Evolutionary conservation across 2,329 filamentous ascomycete genomes (phyloP), one percentile per base, ranked within the genome.

Genomic region (Pyrenochaeta sp.): DNA sequence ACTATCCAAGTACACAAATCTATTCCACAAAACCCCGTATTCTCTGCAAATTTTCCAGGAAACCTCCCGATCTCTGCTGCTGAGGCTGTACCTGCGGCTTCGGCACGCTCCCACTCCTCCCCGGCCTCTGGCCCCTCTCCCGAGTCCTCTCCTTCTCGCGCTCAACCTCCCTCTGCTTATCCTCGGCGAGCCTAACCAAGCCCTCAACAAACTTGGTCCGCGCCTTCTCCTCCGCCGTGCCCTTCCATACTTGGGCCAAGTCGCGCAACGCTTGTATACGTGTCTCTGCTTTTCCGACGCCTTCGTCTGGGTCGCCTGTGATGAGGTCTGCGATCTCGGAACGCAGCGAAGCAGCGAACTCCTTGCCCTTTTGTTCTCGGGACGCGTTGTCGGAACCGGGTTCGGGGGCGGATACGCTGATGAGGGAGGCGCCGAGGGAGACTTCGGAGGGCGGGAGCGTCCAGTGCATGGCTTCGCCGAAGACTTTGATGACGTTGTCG

Each of bases 391-490:
- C 81, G 44, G 73, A 80, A 13, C 85, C 86, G 0, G 85, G 81
- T 41, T 93, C 89, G 0, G 93, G 92, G 0, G 88, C 90, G 0
- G 92, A 96, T 9, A 96, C 90, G 5, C 90, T 95, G 32, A 96
- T 84, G 63, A 96, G 91, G 0, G 89, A 91, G 1, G 90, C 93
- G 31, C 87, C 83, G 43, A 95, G 83, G 0, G 89, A 93, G 9
- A 92, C 74, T 65, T 96, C 91, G 0, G 89, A 95, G 0, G 93
- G 92, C 1, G 93, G 90, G 35, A 96, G 84, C 1, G 90, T 88
- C 81, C 96, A 97, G 59, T 95, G 88, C 89, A 97, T 96, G 21
- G 94, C 93, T 60, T 95, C 88, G 27, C 92, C 93, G 69, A 99
- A 99, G 1, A 87, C 88, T 69, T 89, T 88, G 63, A 97, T 91